These are phyloP conservation scores for Podochytrium sp. DNA, from an alignment of 192 early-diverging fungal species.

Conservation along the genomic window DNA sequence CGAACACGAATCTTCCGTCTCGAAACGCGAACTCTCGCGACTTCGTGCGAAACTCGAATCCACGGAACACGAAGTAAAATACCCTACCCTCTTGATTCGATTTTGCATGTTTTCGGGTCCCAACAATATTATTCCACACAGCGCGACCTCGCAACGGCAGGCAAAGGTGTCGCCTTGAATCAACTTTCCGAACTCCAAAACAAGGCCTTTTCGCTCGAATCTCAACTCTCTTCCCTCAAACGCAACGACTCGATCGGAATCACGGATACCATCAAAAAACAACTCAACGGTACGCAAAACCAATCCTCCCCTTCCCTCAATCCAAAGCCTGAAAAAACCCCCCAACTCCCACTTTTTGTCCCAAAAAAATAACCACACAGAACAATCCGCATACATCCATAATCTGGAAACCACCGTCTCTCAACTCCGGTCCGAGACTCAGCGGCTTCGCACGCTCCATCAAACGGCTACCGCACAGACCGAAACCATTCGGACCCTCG, in stretches of 20 bases:
- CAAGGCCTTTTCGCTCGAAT: not conserved
- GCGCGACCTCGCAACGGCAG: not conserved
- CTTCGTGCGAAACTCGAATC: not conserved
- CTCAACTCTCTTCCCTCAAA: not conserved
- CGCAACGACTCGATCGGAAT: constrained; percentile 60
- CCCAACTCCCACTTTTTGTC: constrained; percentile 50
- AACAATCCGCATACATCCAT: constrained; percentile 60
- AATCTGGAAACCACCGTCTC: constrained; percentile 59
- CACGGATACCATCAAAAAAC: constrained; percentile 56
- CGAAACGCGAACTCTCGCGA: not conserved
- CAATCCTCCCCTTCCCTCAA: too few species aligned
- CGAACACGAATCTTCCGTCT: not conserved
- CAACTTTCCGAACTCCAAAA: not conserved
- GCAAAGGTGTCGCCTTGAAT: constrained; percentile 5
- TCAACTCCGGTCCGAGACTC: constrained; percentile 53
- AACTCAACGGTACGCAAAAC: constrained; percentile 53
- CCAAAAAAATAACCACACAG: constrained; percentile 19
- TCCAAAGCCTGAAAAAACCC: constrained; percentile 23
- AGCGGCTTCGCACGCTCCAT: constrained; percentile 19
- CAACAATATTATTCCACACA: too few species aligned
- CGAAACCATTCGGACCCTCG: constrained; percentile 44
- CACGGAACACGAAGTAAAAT: not conserved
- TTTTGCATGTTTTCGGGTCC: not conserved
- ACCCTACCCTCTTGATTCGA: not conserved
- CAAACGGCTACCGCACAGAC: constrained; percentile 37